A percentile compares a stretch with the other conserved stretches of the same genome.
Evolutionary conservation across 2,329 filamentous ascomycete genomes (phyloP).

Genomic region (Sporothrix variecibatus): DNA sequence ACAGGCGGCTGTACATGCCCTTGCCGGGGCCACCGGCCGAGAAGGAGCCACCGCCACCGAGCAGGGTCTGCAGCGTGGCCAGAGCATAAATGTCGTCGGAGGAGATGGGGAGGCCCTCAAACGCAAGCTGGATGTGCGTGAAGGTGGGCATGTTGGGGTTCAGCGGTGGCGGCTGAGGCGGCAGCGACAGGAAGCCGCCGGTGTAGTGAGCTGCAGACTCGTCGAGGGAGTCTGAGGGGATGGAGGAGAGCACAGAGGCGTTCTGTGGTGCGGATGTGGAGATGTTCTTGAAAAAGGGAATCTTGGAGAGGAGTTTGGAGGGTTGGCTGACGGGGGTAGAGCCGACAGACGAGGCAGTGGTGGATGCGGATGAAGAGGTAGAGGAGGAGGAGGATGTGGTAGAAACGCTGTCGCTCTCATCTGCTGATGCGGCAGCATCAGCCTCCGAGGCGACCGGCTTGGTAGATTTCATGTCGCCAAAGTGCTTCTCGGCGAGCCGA

Average conservation of each 20-base stretch:
- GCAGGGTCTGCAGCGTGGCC: slow-evolving; percentile 90
- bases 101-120: slow-evolving; percentile 88
- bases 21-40: slow-evolving; percentile 95
- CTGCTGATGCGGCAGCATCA: slow-evolving; percentile 37
- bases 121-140: slow-evolving; percentile 92
- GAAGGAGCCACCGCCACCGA: slow-evolving; percentile 95
- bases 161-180: slow-evolving; percentile 72
- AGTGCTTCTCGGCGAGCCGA: slow-evolving; percentile 76
- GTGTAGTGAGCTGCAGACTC: slow-evolving; percentile 76
- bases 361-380: slow-evolving; percentile 40
- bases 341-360: slow-evolving; percentile 1
- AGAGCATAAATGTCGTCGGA: slow-evolving; percentile 95
- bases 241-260: slow-evolving; percentile 56
- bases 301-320: slow-evolving; percentile 70
- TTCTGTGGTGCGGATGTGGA: slow-evolving; percentile 70
- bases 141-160: slow-evolving; percentile 79
- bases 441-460: slow-evolving; percentile 41
- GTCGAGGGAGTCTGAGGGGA: slow-evolving; percentile 59
- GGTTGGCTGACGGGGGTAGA: slow-evolving; percentile 44
- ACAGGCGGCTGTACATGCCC: slow-evolving; percentile 97
- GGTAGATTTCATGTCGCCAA: slow-evolving; percentile 79
- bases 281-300: slow-evolving; percentile 84
- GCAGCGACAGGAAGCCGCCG: slow-evolving; percentile 86
- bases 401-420: slow-evolving; percentile 25
- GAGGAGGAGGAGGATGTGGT: slow-evolving; percentile 39